Evolutionary conservation across 2,329 filamentous ascomycete genomes (phyloP), one percentile per base, ranked within the genome.

Genomic region (Bipolaris zeicola): DNA sequence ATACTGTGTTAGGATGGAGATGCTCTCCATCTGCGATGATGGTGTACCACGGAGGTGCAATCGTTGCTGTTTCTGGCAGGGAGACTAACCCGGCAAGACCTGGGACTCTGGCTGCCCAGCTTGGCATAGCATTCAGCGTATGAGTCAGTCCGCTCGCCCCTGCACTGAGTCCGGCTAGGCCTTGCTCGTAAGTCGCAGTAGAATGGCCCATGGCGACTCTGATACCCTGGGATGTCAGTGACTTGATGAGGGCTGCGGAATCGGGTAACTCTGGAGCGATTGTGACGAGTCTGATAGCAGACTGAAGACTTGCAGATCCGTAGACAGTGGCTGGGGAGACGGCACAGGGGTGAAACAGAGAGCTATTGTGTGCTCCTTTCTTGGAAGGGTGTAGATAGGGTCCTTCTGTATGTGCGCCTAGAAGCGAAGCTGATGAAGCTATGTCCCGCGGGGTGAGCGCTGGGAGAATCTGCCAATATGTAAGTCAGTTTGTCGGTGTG

Each of bases 401-500:
- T 2, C 83, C 83, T 77, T 85, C 83, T 16, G 78, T 77, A 63
- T 85, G 83, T n/a, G 82, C 82, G 28, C 83, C 83, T 1, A 85
- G 77, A 5, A 85, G 74, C 16, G 79, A 77, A n/a, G 83, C 82
- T 4, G 77, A 77, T 13, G 68, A 61, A 8, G 73, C 57, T 47
- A 80, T 77, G 10, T 75, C 64, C 20, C 77, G 74, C 13, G 82
- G 81, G 20, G 62, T 66, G 3, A 84, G 73, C 20, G 73, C 77
- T 0, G 82, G 81, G 3, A 85, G 76, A 37, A 83, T 80, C 81
- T 80, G 59, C 3, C 34, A 38, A n/a, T 2, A 8, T 24, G 37
- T 56, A 16, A 66, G 66, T 52, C 37, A 36, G 34, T 5, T 16
- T 43, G n/a, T 20, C 22, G 36, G 16, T 10, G 10, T 18, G 10